A percentile compares a stretch with the other conserved stretches of the same genome.
Evolutionary conservation across 2,329 filamentous ascomycete species (phyloP).

Genomic region (Talaromyces sp.): DNA sequence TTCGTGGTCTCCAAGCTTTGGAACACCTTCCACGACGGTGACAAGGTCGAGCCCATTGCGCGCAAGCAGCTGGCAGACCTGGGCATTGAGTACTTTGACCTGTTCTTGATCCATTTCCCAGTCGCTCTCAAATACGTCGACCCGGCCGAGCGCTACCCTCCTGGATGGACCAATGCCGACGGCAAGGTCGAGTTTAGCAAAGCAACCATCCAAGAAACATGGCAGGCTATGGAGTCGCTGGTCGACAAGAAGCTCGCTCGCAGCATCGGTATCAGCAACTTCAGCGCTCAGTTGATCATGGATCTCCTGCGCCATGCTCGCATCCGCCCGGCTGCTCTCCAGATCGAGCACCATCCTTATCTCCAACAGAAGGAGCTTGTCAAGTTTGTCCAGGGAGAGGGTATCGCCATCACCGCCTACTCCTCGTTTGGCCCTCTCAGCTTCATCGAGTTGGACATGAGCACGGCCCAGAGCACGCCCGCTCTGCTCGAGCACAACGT

Average conservation of each 20-base stretch:
- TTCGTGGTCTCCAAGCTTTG: conserved; percentile 93
- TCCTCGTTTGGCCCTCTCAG: conserved; percentile 75
- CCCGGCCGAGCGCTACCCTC: conserved; percentile 72
- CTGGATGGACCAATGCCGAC: conserved; percentile 65
- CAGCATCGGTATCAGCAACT: conserved; percentile 79
- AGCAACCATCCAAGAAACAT: conserved; percentile 74
- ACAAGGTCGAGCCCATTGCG: conserved; percentile 69
- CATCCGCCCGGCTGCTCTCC: conserved; percentile 69
- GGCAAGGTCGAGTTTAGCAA: conserved; percentile 60
- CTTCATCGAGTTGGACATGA: conserved; percentile 72
- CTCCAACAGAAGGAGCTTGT: conserved; percentile 70
- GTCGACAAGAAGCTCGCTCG: conserved; percentile 64
- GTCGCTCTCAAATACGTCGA: conserved; percentile 81
- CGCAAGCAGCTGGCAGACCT: conserved; percentile 75
- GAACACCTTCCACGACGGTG: conserved; percentile 82
- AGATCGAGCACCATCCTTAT: conserved; percentile 90
- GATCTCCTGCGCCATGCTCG: conserved; percentile 74
- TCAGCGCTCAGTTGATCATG: conserved; percentile 70
- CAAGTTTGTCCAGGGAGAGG: conserved; percentile 62
- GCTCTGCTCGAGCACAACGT: conserved; percentile 66
- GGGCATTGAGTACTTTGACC: conserved; percentile 83
- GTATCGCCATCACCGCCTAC: conserved; percentile 74
- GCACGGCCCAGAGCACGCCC: conserved; percentile 59
- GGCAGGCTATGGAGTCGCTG: conserved; percentile 72
- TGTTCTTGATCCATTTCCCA: conserved; percentile 87